Evolutionary conservation across 2,329 filamentous ascomycete species (phyloP), one percentile per base, ranked within the genome.

Genomic region (Lasiodiplodia citricola): DNA sequence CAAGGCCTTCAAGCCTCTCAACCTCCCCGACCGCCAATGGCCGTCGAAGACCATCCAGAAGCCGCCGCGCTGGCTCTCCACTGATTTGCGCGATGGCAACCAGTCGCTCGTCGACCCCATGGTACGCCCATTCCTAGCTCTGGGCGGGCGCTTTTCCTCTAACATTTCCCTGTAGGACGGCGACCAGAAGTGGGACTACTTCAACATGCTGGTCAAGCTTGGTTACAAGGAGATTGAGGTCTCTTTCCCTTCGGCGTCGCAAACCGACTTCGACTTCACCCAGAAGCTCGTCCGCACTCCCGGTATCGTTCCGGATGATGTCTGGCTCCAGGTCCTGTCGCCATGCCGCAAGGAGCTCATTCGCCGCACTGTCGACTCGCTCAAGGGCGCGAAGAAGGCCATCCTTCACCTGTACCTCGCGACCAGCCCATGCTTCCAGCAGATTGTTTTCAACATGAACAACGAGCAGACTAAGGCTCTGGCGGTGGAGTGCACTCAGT

Each of bases 221-320:
- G 95, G 96, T 74, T 98, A 96, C 87, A 98, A 97, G 83, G 95
- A 98, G 83, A 97, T 98, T 73, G 95, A 98, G 79, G 91, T 97
- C 23, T 96, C 94, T 4, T 98, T 97, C 82, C 95, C 95, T 62
- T 97, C 94, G 0, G 94, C 95, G 16, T 97, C 94, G 50, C 91
- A 97, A 78, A 97, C 92, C 76, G 96, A 98, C 83, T 98, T 94
- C 84, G 93, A 97, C 84, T 98, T 98, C 78, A 97, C 94, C 51
- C 87, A 93, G 73, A 89, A 91, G 76, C 85, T 98, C 73, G 89
- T 97, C 72, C 91, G 96, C 75, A 97, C 93, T 1, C 92, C 92
- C 13, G 93, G 92, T 51, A 87, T 89, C 16, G 88, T 94, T 10
- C 94, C 94, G 66, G 93, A 96, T 77, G 94, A 97, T 80, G 94